Base-by-base conservation (phyloP, 352 stramenopile genomes). In the Phytophthora palmivora region DNA sequence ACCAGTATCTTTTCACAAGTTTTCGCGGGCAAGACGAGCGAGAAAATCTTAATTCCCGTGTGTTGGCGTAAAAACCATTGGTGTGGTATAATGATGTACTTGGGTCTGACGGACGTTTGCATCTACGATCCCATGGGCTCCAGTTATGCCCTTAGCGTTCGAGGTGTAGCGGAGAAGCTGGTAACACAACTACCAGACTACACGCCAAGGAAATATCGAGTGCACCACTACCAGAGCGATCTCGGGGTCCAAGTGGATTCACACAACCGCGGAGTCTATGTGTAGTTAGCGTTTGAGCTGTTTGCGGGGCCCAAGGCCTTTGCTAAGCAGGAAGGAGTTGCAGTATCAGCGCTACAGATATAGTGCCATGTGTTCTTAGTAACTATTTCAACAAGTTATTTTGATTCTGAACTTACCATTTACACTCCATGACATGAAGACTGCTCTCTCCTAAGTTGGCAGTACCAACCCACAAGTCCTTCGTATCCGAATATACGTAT, bases 121-220 rank as follows among this genome's bases (percentile, higher is more conserved):
- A 7, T 37, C 45, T 32, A 32, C 48, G 9, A 38, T 32, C 26
- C 26, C 26, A 32, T 32, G 26, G 8, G 8, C 4, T 32, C 26
- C 26, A 32, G 26, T 32, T 32, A 32, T 8, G 26, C 26, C 26
- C 4, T 9, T 8, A 32, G 26, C 8, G 48, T 47, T 4, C 48
- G 36, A 32, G 14, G 15, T 15, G 4, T 57, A 4, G 24, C 22
- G 16, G 36, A 57, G 22, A 57, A 9, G 14, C 4, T 47, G 10
- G 14, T 33, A 21, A 45, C 34, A 2, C 3, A 16, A n/a, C 36
- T 47, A 30, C 37, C 48, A 12, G 48, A 57, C 26, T 47, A 28
- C n/a, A 15, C 36, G 2, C 48, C 48, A 18, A 46, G 48, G 7
- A 57, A 57, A 26, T 57, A 47, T 38, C 16, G 44, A 1, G 44